A percentile compares a stretch with the other conserved stretches of the same genome.
phyloP scores from a whole-genome alignment of 108 stramenopile genomes.

The Pseudonitzschia delicatissima region DNA sequence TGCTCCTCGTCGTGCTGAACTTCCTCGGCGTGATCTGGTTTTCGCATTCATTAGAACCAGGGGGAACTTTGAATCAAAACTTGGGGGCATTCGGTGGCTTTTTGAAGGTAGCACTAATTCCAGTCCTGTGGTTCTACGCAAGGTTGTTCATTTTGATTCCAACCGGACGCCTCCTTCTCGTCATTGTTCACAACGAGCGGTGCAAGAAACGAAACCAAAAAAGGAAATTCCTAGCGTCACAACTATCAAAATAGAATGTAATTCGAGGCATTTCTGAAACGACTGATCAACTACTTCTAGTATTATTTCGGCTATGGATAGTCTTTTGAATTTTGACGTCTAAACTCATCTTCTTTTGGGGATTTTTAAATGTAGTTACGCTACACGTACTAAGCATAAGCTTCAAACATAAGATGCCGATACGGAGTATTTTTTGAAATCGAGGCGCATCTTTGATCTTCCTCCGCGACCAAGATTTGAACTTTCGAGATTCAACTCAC shows the following conservation, averaged over 20 bases:
- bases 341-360: no score
- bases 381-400: no score
- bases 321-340: no score
- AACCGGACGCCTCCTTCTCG: conserved; percentile 35
- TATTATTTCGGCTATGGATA: no score
- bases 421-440: no score
- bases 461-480: no score
- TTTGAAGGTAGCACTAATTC: conserved; percentile 28
- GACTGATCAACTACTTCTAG: no score
- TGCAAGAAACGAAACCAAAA: conserved; percentile 19
- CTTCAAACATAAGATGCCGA: no score
- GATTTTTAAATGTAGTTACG: no score
- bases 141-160: conserved; percentile 61
- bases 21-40: conserved; percentile 74
- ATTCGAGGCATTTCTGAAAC: not conserved
- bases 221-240: conserved; percentile 12
- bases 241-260: not conserved
- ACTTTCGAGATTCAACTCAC: no score
- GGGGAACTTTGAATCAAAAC: conserved; percentile 47
- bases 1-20: conserved; percentile 59
- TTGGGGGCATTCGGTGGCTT: conserved; percentile 13
- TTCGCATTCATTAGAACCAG: conserved; percentile 47
- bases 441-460: no score
- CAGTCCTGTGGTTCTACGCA: conserved; percentile 67
- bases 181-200: conserved; percentile 23